Evolutionary conservation across 1,284 basidiomycete species (phyloP).

Genomic region (Apiotrichum mycotoxinovorans): DNA sequence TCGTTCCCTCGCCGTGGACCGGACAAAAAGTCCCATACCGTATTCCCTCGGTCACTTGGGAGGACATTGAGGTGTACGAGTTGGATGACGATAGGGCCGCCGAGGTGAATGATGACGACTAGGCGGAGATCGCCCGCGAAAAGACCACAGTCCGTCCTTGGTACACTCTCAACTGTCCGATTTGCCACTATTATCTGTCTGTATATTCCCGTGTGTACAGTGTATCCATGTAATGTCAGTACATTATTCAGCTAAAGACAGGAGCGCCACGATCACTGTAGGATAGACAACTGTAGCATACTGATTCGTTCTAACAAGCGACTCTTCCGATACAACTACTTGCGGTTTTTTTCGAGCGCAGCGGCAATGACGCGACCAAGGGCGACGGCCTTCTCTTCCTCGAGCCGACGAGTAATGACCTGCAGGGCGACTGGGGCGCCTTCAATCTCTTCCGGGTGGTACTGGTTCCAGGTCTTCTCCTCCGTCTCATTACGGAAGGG

Average conservation of each 20-base stretch:
- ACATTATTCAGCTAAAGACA: too few species aligned
- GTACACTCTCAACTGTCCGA: not conserved
- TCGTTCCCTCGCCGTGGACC: not conserved
- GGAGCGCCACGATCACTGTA: too few species aligned
- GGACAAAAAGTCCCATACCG: not conserved
- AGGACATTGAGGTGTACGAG: conserved; percentile 1
- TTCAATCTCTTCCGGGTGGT: conserved; percentile 58
- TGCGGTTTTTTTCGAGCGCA: conserved; percentile 5
- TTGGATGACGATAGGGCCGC: not conserved
- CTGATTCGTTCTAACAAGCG: too few species aligned
- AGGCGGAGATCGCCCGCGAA: not conserved
- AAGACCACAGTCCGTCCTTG: not conserved
- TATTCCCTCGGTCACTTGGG: not conserved
- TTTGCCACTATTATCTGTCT: too few species aligned
- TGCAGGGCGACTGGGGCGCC: conserved; percentile 68
- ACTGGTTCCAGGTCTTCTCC: conserved; percentile 56
- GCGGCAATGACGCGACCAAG: conserved; percentile 25
- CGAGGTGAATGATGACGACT: not conserved
- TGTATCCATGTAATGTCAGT: too few species aligned
- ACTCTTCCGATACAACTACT: too few species aligned
- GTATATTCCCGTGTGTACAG: too few species aligned
- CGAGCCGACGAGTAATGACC: conserved; percentile 62
- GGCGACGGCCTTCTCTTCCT: conserved; percentile 50
- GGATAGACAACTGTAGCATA: too few species aligned
- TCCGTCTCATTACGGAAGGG: conserved; percentile 56